phyloP scores from a whole-genome alignment of 192 early-diverging fungal genomes.

The Linnemannia elongata region DNA sequence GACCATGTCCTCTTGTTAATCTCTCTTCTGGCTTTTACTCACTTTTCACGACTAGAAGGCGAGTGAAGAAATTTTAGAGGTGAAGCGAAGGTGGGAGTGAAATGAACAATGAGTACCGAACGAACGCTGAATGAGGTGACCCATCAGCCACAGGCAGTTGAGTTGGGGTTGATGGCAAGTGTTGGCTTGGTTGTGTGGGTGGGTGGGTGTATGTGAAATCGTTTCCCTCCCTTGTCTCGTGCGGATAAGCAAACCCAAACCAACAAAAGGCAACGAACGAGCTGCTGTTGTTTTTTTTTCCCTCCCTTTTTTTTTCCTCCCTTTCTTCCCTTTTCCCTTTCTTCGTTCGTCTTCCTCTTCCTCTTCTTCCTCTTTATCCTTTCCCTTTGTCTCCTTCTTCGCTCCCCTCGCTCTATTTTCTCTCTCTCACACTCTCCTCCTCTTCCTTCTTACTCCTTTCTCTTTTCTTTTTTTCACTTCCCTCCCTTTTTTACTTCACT shows the following conservation, averaged over 20 bases:
- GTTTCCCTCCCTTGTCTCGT: background rate
- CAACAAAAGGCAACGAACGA: no score
- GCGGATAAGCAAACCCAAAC: background rate
- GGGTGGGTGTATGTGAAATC: no score
- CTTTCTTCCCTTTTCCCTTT: background rate
- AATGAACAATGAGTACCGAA: no score
- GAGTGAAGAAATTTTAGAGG: no score
- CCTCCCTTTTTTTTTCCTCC: background rate
- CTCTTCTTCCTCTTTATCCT: background rate
- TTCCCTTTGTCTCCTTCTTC: conserved; percentile 17
- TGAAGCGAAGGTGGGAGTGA: no score
- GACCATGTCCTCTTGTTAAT: no score
- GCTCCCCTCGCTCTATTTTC: background rate
- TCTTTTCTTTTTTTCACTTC: background rate
- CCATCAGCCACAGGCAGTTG: no score
- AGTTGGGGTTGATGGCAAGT: no score
- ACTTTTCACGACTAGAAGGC: no score
- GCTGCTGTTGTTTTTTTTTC: background rate
- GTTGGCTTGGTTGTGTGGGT: no score
- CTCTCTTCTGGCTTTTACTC: no score
- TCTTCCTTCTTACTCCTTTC: background rate
- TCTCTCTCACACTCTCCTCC: background rate
- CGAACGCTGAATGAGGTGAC: no score
- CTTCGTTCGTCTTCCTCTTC: background rate
- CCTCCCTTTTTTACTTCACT: background rate